Evolutionary conservation across 352 stramenopile genomes (phyloP).

Genomic region (Sclerospora graminicola): DNA sequence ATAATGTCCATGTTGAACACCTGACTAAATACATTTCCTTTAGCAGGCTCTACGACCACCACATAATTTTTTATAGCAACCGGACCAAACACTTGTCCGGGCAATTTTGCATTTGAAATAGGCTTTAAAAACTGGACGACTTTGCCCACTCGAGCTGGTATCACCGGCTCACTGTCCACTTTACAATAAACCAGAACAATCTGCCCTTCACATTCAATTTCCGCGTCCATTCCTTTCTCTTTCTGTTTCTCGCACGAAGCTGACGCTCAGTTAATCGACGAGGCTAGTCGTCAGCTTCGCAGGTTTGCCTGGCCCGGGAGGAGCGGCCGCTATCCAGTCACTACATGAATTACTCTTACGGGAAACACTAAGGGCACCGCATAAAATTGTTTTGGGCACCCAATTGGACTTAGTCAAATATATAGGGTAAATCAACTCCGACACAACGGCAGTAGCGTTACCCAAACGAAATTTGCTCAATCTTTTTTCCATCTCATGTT

Average conservation of each 20-base stretch:
- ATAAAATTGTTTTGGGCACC: too few relatives aligned
- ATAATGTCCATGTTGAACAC: slow-evolving; percentile 29
- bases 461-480: too few relatives aligned
- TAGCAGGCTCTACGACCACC: slow-evolving; percentile 19
- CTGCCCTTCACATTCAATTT: slow-evolving; percentile 43
- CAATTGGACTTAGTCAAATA: too few relatives aligned
- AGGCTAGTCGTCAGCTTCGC: too few relatives aligned
- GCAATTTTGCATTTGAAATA: slow-evolving; percentile 13
- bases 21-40: slow-evolving; percentile 24
- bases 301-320: too few relatives aligned
- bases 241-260: slow-evolving; percentile 26
- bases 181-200: slow-evolving; percentile 43
- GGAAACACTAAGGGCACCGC: too few relatives aligned
- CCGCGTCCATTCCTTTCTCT: slow-evolving; percentile 44
- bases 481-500: too few relatives aligned
- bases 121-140: slow-evolving; percentile 21
- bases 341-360: too few relatives aligned
- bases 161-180: slow-evolving; percentile 5
- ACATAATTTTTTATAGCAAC: slow-evolving; percentile 16
- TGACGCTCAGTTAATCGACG: slow-evolving; percentile 23
- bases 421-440: too few relatives aligned
- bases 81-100: slow-evolving; percentile 12
- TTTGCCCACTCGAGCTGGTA: slow-evolving; percentile 18
- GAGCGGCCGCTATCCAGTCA: too few relatives aligned
- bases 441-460: too few relatives aligned